Conservation (phyloP, 306 rosid species). For the Pachyrhizus erosus region DNA sequence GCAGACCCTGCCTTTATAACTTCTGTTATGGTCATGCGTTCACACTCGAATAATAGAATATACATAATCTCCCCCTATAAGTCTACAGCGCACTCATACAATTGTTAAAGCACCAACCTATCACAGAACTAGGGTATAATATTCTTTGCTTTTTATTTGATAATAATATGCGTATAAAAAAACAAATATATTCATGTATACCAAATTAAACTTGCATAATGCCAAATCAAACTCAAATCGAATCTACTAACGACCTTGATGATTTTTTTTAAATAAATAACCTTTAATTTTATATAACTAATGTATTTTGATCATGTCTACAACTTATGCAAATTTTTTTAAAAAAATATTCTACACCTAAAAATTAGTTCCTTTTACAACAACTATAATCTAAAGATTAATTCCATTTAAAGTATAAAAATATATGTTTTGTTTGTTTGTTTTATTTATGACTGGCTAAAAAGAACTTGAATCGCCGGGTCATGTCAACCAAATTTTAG, state of each 20-base stretch:
- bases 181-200: slow-evolving; percentile 16
- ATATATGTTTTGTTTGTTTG: background rate
- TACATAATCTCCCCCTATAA: background rate
- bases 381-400: background rate
- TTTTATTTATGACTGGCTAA: background rate
- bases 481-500: slow-evolving; percentile 1
- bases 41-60: background rate
- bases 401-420: background rate
- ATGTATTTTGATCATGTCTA: slow-evolving; percentile 6
- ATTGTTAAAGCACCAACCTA: slow-evolving; percentile 40
- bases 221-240: slow-evolving; percentile 7
- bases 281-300: slow-evolving; percentile 6
- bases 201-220: background rate
- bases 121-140: background rate
- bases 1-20: background rate
- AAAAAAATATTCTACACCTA: background rate
- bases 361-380: background rate
- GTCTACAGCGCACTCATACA: background rate
- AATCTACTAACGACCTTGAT: background rate
- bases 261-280: background rate
- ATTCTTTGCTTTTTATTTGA: background rate
- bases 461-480: background rate
- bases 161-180: slow-evolving; percentile 32
- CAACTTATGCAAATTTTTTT: background rate
- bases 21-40: background rate